A percentile compares a stretch with the other conserved stretches of the same genome.
Conservation (phyloP, 768 basidiomycete species). For the Russula brevipes region DNA sequence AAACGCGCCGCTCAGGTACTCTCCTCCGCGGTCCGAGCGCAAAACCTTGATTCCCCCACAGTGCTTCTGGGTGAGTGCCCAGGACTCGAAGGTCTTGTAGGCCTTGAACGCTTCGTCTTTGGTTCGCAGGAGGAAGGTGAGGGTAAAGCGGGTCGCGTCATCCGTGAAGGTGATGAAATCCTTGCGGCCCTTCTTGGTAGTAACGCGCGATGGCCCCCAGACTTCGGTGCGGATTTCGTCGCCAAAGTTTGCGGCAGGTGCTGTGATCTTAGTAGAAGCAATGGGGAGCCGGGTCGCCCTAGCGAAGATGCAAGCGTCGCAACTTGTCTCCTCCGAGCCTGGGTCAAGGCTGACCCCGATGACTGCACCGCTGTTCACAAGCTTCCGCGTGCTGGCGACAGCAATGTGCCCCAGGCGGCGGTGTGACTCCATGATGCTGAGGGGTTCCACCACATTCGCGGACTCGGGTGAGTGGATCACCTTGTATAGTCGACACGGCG, state of each 20-base stretch:
- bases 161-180: too few species aligned
- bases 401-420: constrained; percentile 36
- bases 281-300: neutral
- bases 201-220: neutral
- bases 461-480: neutral
- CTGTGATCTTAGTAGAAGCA: neutral
- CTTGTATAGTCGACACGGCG: neutral
- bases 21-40: neutral
- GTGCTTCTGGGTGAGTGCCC: neutral
- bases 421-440: constrained; percentile 28
- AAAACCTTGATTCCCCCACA: neutral
- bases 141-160: neutral
- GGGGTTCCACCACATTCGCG: neutral
- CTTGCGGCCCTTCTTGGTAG: too few species aligned
- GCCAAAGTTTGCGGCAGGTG: neutral
- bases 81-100: neutral
- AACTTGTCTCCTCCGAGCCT: constrained; percentile 1
- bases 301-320: neutral
- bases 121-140: neutral
- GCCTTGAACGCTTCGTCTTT: neutral
- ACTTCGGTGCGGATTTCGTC: neutral
- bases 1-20: neutral
- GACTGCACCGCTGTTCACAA: constrained; percentile 13
- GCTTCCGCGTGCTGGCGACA: constrained; percentile 24
- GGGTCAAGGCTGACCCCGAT: neutral